Percentiles rank a stretch among this genome's conserved stretches.
Conservation (phyloP, 2,329 filamentous ascomycete genomes). For the Epichloe glyceriae region DNA sequence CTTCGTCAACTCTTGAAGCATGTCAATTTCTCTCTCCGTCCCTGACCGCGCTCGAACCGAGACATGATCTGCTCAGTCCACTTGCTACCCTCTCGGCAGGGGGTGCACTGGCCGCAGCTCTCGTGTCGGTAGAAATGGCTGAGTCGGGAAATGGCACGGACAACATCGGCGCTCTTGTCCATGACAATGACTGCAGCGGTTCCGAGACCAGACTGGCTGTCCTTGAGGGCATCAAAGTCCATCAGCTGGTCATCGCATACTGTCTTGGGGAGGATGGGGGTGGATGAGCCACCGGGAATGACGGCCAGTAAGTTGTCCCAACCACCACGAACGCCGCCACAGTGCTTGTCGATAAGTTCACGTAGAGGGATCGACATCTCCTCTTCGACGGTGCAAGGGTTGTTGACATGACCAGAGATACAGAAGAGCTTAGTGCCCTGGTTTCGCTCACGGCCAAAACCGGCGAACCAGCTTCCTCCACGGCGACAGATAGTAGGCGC, state of each 20-base stretch:
- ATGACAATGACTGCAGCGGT: conserved; percentile 98
- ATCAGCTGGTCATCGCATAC: conserved; percentile 93
- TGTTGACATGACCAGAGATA: conserved; percentile 98
- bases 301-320: conserved; percentile 96
- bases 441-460: conserved; percentile 92
- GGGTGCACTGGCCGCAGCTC: conserved; percentile 95
- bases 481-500: conserved; percentile 91
- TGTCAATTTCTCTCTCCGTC: conserved; percentile 91
- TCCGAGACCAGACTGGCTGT: conserved; percentile 91
- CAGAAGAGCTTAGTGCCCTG: conserved; percentile 96
- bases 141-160: conserved; percentile 83
- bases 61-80: conserved; percentile 99
- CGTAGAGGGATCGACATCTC: conserved; percentile 97
- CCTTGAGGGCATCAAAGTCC: conserved; percentile 98
- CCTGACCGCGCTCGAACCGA: conserved; percentile 85
- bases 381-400: conserved; percentile 94
- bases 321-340: conserved; percentile 86
- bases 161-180: conserved; percentile 95
- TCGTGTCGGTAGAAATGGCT: conserved; percentile 98
- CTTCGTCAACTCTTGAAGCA: conserved; percentile 98
- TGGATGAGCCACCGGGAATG: conserved; percentile 94
- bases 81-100: conserved; percentile 97
- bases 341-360: conserved; percentile 96
- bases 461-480: conserved; percentile 83
- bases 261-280: conserved; percentile 80